Evolutionary conservation across 352 stramenopile genomes (phyloP).

Genomic region (Phytopythium ostracodes): DNA sequence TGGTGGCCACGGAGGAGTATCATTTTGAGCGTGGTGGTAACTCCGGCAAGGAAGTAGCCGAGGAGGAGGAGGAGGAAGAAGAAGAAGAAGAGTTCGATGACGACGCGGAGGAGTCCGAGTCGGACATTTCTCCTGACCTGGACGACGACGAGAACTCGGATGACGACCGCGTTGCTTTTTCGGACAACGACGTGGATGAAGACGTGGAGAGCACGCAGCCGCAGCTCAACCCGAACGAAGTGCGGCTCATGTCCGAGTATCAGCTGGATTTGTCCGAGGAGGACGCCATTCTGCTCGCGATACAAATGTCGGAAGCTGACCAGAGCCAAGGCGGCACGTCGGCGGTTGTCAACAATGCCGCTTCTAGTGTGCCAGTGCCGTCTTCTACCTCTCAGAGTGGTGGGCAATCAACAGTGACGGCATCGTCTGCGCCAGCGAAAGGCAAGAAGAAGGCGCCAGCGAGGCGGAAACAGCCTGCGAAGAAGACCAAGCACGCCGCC

Average conservation of each 20-base stretch:
- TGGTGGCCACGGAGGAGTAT: not conserved
- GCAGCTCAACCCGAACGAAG: constrained; percentile 29
- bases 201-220: constrained; percentile 17
- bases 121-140: constrained; percentile 37
- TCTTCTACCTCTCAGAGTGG: not conserved
- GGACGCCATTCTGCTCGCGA: constrained; percentile 56
- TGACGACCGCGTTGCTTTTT: constrained; percentile 41
- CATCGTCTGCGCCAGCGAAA: not conserved
- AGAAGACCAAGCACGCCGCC: not conserved
- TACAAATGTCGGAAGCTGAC: constrained; percentile 52
- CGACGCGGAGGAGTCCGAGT: constrained; percentile 44
- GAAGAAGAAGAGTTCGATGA: constrained; percentile 41
- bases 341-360: not conserved
- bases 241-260: constrained; percentile 52
- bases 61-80: constrained; percentile 41
- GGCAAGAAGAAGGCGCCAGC: not conserved
- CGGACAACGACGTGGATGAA: constrained; percentile 28
- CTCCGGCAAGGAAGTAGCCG: constrained; percentile 15
- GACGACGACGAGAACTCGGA: constrained; percentile 60
- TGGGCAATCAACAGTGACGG: not conserved
- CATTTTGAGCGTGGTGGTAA: not conserved
- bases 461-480: not conserved
- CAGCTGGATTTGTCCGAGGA: constrained; percentile 73
- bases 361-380: not conserved
- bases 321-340: constrained; percentile 4